These are phyloP conservation scores for Veloboletus limbatus DNA, from an alignment of 1,284 basidiomycete species.

Conservation along the genomic window DNA sequence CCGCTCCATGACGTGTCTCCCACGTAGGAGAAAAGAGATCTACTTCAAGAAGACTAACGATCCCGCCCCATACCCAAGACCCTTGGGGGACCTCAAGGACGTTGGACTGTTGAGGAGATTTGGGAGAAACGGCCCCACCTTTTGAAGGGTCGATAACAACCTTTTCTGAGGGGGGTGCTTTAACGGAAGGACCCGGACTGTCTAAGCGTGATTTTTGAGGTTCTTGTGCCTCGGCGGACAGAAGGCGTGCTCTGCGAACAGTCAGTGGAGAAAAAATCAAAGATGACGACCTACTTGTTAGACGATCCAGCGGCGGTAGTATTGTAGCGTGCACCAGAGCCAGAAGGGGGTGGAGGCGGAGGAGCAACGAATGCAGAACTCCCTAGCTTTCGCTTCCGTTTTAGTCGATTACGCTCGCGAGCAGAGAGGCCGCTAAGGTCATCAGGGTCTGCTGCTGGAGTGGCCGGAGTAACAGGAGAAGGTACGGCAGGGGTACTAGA, in stretches of 20 bases:
- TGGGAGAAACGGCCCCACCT: conserved; percentile 77
- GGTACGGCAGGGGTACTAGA: conserved; percentile 59
- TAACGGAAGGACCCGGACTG: conserved; percentile 47
- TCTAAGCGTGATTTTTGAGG: conserved; percentile 49
- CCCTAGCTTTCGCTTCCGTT: conserved; percentile 88
- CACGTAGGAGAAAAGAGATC: conserved; percentile 87
- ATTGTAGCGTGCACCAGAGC: conserved; percentile 53
- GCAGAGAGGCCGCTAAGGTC: conserved; percentile 66
- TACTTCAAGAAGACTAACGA: conserved; percentile 80
- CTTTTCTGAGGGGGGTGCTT: conserved; percentile 49
- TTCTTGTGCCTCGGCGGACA: conserved; percentile 54
- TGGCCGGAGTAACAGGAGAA: conserved; percentile 47
- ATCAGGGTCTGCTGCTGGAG: conserved; percentile 37
- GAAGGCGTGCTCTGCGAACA: conserved; percentile 57
- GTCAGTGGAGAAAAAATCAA: conserved; percentile 14
- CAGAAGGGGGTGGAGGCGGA: conserved; percentile 58
- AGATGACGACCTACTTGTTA: conserved; percentile 51
- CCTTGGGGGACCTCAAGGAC: conserved; percentile 72
- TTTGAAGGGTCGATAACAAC: conserved; percentile 75
- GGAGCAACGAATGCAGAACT: conserved; percentile 73
- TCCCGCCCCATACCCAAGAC: conserved; percentile 86
- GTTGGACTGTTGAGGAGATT: conserved; percentile 68
- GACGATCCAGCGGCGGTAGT: conserved; percentile 51
- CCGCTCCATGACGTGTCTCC: conserved; percentile 95
- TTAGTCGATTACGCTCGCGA: conserved; percentile 86